A percentile compares a stretch with the other conserved stretches of the same genome.
Evolutionary conservation across 164 flowering plant species (phyloP).

Genomic region (Dillenia suffruticosa): DNA sequence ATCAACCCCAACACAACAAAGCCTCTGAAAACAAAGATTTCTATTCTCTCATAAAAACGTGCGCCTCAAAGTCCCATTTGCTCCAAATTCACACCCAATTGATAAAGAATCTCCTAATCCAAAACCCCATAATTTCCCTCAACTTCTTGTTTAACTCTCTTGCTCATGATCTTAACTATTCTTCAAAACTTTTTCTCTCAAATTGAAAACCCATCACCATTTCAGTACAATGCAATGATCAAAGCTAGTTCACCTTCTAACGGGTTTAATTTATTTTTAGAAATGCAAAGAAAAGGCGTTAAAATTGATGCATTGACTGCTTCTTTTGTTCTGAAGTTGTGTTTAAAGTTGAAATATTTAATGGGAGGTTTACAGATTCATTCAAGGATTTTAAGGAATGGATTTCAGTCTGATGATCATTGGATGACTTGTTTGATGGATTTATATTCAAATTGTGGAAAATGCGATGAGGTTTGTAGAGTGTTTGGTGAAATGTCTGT

Average conservation of each 20-base stretch:
- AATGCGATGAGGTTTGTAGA: conserved; percentile 33
- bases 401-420: conserved; percentile 41
- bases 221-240: conserved; percentile 46
- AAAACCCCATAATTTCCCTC: conserved; percentile 27
- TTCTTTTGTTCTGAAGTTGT: conserved; percentile 49
- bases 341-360: conserved; percentile 23
- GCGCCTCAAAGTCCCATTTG: conserved; percentile 35
- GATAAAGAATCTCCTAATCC: conserved; percentile 39
- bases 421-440: conserved; percentile 66
- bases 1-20: not conserved
- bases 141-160: conserved; percentile 39
- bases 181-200: conserved; percentile 41
- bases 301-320: conserved; percentile 37
- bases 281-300: conserved; percentile 39
- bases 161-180: conserved; percentile 23
- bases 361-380: conserved; percentile 54
- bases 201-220: conserved; percentile 26
- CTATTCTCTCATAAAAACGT: conserved; percentile 41
- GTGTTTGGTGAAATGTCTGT: conserved; percentile 69
- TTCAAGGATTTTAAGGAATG: conserved; percentile 44
- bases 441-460: conserved; percentile 41
- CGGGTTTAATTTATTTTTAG: conserved; percentile 38
- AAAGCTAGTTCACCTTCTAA: conserved; percentile 50
- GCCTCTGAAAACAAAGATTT: conserved; percentile 6
- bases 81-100: conserved; percentile 64